Percentiles rank a stretch among this genome's conserved stretches.
phyloP scores from a whole-genome alignment of 2,329 filamentous ascomycete species.

The Penicillium occitanis region DNA sequence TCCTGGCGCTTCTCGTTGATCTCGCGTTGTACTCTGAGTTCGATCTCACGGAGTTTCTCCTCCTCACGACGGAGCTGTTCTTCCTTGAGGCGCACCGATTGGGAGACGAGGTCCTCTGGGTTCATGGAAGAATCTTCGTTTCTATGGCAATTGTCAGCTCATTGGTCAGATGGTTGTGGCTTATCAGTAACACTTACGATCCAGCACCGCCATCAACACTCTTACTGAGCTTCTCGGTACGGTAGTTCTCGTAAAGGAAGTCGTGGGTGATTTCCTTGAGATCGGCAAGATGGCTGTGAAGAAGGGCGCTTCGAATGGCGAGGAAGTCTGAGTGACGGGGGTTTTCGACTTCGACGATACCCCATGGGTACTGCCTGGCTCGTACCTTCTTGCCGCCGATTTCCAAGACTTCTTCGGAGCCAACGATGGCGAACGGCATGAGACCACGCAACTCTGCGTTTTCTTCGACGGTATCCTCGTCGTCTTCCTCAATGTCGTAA shows the following conservation, averaged over 20 bases:
- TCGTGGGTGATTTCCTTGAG: slow-evolving; percentile 99
- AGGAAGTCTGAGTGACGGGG: slow-evolving; percentile 98
- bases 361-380: slow-evolving; percentile 97
- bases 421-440: slow-evolving; percentile 99
- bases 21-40: slow-evolving; percentile 98
- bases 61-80: slow-evolving; percentile 98
- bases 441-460: slow-evolving; percentile 95
- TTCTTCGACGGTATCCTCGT: slow-evolving; percentile 98
- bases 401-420: slow-evolving; percentile 92
- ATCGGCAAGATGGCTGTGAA: slow-evolving; percentile 97
- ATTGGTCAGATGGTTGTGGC: slow-evolving; percentile 21
- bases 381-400: slow-evolving; percentile 89
- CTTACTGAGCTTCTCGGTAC: slow-evolving; percentile 99
- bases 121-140: slow-evolving; percentile 82
- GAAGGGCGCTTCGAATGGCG: slow-evolving; percentile 89
- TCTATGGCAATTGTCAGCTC: slow-evolving; percentile 32
- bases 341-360: slow-evolving; percentile 98
- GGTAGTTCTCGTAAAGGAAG: slow-evolving; percentile 99
- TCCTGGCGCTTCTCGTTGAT: slow-evolving; percentile 99
- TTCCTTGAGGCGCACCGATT: slow-evolving; percentile 98
- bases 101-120: slow-evolving; percentile 92
- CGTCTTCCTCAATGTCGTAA: slow-evolving; percentile 98
- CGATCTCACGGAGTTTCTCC: slow-evolving; percentile 99
- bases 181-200: slow-evolving; percentile 65
- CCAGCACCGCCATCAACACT: slow-evolving; percentile 80